Evolutionary conservation across 441 rosid genomes (phyloP).

Genomic region (Brassica balearica): DNA sequence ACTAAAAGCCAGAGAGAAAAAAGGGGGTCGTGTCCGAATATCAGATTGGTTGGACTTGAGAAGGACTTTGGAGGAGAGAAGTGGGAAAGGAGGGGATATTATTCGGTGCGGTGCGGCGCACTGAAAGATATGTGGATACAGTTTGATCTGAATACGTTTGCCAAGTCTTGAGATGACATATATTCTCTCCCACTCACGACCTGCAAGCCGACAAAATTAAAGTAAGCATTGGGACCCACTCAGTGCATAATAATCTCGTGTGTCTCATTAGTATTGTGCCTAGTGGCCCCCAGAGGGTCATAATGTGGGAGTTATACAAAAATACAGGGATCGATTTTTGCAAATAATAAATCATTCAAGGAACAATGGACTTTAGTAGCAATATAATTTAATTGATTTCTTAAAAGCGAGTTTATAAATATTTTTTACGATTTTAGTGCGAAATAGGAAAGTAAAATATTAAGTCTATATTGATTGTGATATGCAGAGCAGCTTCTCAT

Average conservation of each 20-base stretch:
- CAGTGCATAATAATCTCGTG: conserved; percentile 44
- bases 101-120: conserved; percentile 44
- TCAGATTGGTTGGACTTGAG: conserved; percentile 43
- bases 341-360: conserved; percentile 6
- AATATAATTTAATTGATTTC: not conserved
- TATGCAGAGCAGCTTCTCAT: too few relatives aligned
- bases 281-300: conserved; percentile 7
- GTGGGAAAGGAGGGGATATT: conserved; percentile 26
- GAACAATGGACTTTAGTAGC: conserved; percentile 7
- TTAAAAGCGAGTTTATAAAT: not conserved
- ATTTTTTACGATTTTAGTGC: not conserved
- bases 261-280: conserved; percentile 37
- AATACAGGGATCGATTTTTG: conserved; percentile 14
- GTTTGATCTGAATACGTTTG: conserved; percentile 35
- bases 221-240: conserved; percentile 56
- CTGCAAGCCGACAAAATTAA: conserved; percentile 38
- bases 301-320: not conserved
- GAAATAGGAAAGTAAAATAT: not conserved
- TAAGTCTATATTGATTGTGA: too few relatives aligned
- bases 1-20: conserved; percentile 6
- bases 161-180: conserved; percentile 25
- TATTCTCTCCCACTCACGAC: conserved; percentile 35
- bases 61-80: conserved; percentile 36
- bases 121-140: conserved; percentile 40
- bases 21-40: conserved; percentile 38